Percentiles rank a stretch among this genome's conserved stretches.
These are phyloP conservation scores for Hymenoscyphus infarciens DNA, from an alignment of 2,329 filamentous ascomycete genomes.

Conservation along the genomic window DNA sequence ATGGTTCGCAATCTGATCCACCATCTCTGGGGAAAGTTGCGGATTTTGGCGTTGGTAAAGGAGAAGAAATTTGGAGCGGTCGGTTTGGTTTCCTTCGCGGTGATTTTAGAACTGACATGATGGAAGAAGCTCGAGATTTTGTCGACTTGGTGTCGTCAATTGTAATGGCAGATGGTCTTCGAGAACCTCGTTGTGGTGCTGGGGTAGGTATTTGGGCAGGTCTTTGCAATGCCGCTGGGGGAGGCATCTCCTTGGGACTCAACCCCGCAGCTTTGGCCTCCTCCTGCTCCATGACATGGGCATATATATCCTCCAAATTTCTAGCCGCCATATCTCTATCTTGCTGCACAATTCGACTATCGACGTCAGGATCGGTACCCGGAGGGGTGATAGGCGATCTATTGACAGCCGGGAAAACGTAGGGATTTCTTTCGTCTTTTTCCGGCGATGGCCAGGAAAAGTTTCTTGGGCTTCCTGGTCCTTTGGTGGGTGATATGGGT, in stretches of 20 bases:
- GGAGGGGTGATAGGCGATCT: constrained; percentile 24
- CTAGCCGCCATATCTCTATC: constrained; percentile 73
- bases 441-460: constrained; percentile 51
- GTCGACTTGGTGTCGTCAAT: constrained; percentile 42
- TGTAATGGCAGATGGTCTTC: constrained; percentile 39
- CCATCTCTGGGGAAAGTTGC: constrained; percentile 53
- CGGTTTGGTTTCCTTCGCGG: constrained; percentile 46
- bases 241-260: constrained; percentile 43
- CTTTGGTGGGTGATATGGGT: constrained; percentile 34
- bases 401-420: constrained; percentile 44
- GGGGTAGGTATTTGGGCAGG: constrained; percentile 30
- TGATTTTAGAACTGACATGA: constrained; percentile 55
- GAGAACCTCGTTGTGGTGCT: constrained; percentile 36
- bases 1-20: constrained; percentile 52
- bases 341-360: constrained; percentile 69
- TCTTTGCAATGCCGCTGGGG: constrained; percentile 26
- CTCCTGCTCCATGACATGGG: constrained; percentile 87
- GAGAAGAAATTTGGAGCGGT: constrained; percentile 58
- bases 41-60: constrained; percentile 62
- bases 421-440: constrained; percentile 39
- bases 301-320: constrained; percentile 88
- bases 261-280: constrained; percentile 58
- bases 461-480: constrained; percentile 33
- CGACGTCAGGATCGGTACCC: constrained; percentile 62
- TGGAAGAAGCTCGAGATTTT: constrained; percentile 55